Percentiles rank a stretch among this genome's conserved stretches.
Evolutionary conservation across 2,329 filamentous ascomycete species (phyloP).

Genomic region (Rhinocladiella mackenziei): DNA sequence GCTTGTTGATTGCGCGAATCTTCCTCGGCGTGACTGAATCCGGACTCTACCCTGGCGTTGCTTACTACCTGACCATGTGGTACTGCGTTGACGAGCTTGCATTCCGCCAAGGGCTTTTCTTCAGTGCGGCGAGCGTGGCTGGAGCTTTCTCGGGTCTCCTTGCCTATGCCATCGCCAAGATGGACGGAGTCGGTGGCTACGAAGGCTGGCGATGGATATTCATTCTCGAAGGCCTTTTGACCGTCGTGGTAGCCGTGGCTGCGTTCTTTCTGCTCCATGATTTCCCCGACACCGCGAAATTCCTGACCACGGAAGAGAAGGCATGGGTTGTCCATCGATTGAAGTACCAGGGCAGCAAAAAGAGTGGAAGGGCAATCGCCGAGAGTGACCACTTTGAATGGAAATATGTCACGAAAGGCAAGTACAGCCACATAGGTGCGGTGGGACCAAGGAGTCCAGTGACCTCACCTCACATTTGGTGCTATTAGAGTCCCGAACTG

Average conservation of each 20-base stretch:
- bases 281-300: slow-evolving; percentile 42
- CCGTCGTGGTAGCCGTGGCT: slow-evolving; percentile 51
- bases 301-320: slow-evolving; percentile 49
- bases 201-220: slow-evolving; percentile 63
- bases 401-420: no score
- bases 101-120: slow-evolving; percentile 58
- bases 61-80: slow-evolving; percentile 60
- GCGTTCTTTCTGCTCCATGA: slow-evolving; percentile 43
- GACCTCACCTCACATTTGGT: slow-evolving; percentile 67
- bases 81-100: slow-evolving; percentile 58
- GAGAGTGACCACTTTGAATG: no score
- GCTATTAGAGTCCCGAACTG: no score
- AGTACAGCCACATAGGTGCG: no score
- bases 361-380: no score
- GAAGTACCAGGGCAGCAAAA: no score
- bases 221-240: slow-evolving; percentile 64
- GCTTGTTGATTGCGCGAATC: slow-evolving; percentile 33
- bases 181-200: slow-evolving; percentile 47
- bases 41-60: slow-evolving; percentile 45
- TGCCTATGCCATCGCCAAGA: slow-evolving; percentile 51
- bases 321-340: slow-evolving; percentile 60
- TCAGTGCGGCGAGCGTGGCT: slow-evolving; percentile 54
- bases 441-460: no score
- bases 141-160: slow-evolving; percentile 60
- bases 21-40: slow-evolving; percentile 41